Evolutionary conservation across 495 filamentous ascomycete species (phyloP).

Genomic region (Penicillium desertorum): DNA sequence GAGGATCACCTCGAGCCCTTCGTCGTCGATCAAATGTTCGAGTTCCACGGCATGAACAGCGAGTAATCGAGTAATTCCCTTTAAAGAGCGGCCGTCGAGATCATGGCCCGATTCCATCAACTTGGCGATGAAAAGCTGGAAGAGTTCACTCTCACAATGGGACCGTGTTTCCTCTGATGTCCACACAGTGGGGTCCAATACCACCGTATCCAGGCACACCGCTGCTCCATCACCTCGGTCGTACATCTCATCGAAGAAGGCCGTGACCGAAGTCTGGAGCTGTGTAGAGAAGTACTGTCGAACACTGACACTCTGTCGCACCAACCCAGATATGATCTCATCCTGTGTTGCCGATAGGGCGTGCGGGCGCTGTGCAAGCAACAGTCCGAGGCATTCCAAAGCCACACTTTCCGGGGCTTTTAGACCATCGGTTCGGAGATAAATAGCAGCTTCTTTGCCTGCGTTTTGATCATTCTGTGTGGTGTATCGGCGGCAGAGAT

Average conservation of each 20-base stretch:
- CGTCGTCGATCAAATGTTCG: constrained; percentile 67
- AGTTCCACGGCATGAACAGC: constrained; percentile 58
- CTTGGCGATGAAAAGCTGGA: constrained; percentile 64
- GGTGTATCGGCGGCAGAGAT: constrained; percentile 56
- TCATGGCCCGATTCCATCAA: constrained; percentile 62
- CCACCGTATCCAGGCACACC: constrained; percentile 55
- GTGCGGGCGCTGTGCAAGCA: constrained; percentile 46
- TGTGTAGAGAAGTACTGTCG: constrained; percentile 53
- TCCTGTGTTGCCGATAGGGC: constrained; percentile 49
- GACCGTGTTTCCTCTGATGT: constrained; percentile 47
- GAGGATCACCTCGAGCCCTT: constrained; percentile 77
- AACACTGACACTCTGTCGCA: constrained; percentile 56
- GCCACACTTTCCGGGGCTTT: constrained; percentile 54
- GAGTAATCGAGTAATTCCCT: constrained; percentile 62
- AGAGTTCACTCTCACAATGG: constrained; percentile 59
- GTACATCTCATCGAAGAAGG: constrained; percentile 58
- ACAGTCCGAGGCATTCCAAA: constrained; percentile 53
- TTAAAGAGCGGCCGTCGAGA: constrained; percentile 58
- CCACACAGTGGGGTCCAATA: constrained; percentile 60
- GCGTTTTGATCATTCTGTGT: constrained; percentile 50
- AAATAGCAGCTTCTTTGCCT: constrained; percentile 56
- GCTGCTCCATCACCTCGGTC: constrained; percentile 60
- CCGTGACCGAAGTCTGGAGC: constrained; percentile 50
- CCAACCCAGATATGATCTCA: constrained; percentile 58
- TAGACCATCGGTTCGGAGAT: constrained; percentile 53